A percentile compares a stretch with the other conserved stretches of the same genome.
Conservation (phyloP, 73 alveolate species). For the Tetrahymena thermophila region DNA sequence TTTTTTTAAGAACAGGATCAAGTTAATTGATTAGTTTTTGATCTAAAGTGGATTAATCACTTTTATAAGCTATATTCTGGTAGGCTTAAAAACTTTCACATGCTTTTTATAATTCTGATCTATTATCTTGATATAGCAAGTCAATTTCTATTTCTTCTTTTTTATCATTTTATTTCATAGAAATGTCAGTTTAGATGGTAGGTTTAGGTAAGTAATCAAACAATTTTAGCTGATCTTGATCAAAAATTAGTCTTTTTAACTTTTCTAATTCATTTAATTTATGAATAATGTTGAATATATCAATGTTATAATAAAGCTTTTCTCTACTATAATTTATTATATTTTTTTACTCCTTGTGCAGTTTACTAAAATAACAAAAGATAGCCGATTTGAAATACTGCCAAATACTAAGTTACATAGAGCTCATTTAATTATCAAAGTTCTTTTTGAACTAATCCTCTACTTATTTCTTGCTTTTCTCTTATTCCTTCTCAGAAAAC, state of each 20-base stretch:
- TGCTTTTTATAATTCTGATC: neutral
- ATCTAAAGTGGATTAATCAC: neutral
- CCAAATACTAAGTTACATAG: neutral
- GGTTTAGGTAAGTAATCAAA: conserved; percentile 34
- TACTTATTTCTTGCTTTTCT: neutral
- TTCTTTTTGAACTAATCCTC: neutral
- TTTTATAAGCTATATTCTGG: neutral
- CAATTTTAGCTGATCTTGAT: conserved; percentile 8
- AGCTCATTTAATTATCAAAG: neutral
- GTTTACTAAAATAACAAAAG: neutral
- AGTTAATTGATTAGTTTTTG: neutral
- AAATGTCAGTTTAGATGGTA: too few species aligned
- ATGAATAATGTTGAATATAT: conserved; percentile 1
- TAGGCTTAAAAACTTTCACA: neutral
- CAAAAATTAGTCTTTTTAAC: conserved; percentile 9
- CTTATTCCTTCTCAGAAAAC: neutral
- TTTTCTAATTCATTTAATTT: conserved; percentile 17
- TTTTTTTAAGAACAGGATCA: neutral
- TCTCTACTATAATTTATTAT: conserved; percentile 4
- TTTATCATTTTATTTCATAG: neutral
- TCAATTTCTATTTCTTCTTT: neutral
- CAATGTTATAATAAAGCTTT: conserved; percentile 3
- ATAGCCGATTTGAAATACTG: neutral
- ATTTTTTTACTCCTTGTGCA: neutral
- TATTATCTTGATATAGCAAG: neutral